Conservation (phyloP, 148 eudicot genomes). For the Chenopodium berlandieri region DNA sequence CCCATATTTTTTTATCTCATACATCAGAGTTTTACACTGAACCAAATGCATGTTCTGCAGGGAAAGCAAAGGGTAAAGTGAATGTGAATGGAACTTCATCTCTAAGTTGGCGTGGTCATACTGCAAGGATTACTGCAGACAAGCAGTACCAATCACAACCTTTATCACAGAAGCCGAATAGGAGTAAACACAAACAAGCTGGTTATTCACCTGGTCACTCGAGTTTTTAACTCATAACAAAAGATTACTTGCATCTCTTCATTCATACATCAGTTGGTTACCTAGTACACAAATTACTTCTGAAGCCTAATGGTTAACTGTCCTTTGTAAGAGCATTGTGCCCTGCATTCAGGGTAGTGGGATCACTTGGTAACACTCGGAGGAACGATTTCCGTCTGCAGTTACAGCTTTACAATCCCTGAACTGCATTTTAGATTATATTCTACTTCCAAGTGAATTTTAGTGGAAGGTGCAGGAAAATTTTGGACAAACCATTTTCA, state of each 20-base stretch:
- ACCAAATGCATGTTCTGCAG: constrained; percentile 14
- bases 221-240: constrained; percentile 2
- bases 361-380: not conserved
- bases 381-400: not conserved
- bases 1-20: not conserved
- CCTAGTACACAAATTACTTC: not conserved
- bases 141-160: constrained; percentile 19
- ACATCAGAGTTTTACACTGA: not conserved
- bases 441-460: not conserved
- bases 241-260: not conserved
- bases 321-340: not conserved
- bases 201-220: constrained; percentile 24
- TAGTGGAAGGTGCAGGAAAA: not conserved
- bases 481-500: not conserved
- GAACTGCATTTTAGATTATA: not conserved
- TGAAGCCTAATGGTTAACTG: not conserved
- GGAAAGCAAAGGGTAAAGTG: constrained; percentile 26
- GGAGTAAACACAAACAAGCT: constrained; percentile 23
- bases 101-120: constrained; percentile 20
- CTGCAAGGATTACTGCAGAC: constrained; percentile 23
- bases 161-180: constrained; percentile 18
- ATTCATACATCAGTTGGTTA: not conserved
- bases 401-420: not conserved
- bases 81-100: constrained; percentile 28
- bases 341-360: not conserved